A percentile compares a stretch with the other conserved stretches of the same genome.
phyloP scores from a whole-genome alignment of 2,329 filamentous ascomycete species.

The Apiospora saccharicola region DNA sequence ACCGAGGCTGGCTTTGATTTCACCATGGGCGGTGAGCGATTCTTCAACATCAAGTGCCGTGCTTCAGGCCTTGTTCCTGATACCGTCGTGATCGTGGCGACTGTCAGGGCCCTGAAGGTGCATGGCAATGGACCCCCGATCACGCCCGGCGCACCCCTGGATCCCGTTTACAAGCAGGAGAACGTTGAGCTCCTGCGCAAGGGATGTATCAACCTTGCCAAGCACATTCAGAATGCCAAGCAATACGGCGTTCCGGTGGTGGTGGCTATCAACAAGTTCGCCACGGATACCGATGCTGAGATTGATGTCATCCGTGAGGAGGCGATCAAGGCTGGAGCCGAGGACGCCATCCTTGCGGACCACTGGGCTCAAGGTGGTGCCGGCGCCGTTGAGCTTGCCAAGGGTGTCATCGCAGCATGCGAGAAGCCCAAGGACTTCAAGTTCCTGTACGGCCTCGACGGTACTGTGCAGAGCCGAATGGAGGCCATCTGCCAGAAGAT shows the following conservation, averaged over 20 bases:
- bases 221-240: conserved; percentile 92
- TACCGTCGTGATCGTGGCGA: conserved; percentile 93
- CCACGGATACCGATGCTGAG: conserved; percentile 92
- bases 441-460: conserved; percentile 83
- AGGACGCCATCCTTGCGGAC: conserved; percentile 91
- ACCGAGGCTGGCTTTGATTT: conserved; percentile 99
- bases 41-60: conserved; percentile 99
- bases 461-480: conserved; percentile 84
- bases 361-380: conserved; percentile 97
- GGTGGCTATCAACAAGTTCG: conserved; percentile 96
- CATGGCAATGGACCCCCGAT: conserved; percentile 97
- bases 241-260: conserved; percentile 92
- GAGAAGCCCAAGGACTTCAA: conserved; percentile 87
- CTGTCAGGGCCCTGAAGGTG: conserved; percentile 93
- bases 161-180: conserved; percentile 89
- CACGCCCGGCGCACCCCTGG: conserved; percentile 82
- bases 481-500: conserved; percentile 89
- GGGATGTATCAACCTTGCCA: conserved; percentile 92
- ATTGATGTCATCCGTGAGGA: conserved; percentile 90
- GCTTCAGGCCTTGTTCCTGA: conserved; percentile 92
- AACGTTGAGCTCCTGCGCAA: conserved; percentile 89
- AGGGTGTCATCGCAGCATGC: conserved; percentile 83
- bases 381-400: conserved; percentile 87
- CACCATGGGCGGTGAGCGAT: conserved; percentile 98
- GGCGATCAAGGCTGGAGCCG: conserved; percentile 87